Percentiles rank a stretch among this genome's conserved stretches.
Evolutionary conservation across 768 basidiomycete genomes (phyloP).

Genomic region (Lyophyllum semitale): DNA sequence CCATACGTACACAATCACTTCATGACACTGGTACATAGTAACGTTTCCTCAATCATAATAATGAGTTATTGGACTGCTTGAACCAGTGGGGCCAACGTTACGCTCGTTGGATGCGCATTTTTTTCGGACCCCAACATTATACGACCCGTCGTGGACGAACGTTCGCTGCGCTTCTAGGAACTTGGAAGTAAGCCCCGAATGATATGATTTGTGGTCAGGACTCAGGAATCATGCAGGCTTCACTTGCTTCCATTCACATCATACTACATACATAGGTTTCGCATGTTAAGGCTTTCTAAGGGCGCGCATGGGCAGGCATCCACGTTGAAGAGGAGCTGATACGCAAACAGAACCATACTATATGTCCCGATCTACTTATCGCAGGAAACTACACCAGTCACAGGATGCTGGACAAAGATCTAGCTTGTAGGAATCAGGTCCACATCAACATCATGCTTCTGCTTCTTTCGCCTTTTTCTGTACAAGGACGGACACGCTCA

Average conservation of each 20-base stretch:
- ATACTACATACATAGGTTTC: too few species aligned
- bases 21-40: background rate
- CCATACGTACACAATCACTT: background rate
- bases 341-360: background rate
- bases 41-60: background rate
- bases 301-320: background rate
- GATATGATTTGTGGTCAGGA: too few species aligned
- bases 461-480: constrained; percentile 26
- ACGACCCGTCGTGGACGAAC: background rate
- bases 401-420: background rate
- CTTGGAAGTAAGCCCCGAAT: too few species aligned
- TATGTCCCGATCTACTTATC: background rate
- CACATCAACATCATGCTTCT: background rate
- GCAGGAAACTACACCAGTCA: background rate
- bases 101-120: too few species aligned
- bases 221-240: too few species aligned
- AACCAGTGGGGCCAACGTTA: too few species aligned
- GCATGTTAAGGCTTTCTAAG: too few species aligned
- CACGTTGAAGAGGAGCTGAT: background rate
- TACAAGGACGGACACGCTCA: background rate
- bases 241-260: too few species aligned
- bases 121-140: too few species aligned
- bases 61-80: too few species aligned
- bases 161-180: background rate
- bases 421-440: background rate